Evolutionary conservation across 1,284 basidiomycete species (phyloP).

Genomic region (Sanghuangporus sanghuang): DNA sequence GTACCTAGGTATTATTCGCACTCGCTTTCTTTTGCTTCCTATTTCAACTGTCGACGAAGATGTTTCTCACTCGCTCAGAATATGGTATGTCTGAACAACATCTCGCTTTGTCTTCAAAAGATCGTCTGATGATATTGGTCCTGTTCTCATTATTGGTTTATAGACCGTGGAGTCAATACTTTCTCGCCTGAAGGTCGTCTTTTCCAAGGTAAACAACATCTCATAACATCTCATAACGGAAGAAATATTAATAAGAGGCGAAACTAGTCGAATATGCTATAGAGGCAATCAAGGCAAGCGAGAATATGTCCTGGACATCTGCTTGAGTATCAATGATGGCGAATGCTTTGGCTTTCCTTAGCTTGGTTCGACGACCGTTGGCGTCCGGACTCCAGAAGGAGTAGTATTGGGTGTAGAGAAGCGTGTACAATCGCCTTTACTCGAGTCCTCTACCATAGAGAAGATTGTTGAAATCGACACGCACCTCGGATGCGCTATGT

Average conservation of each 20-base stretch:
- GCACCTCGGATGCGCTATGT: conserved; percentile 98
- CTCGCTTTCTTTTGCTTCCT: background rate
- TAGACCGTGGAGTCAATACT: conserved; percentile 97
- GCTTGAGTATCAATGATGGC: background rate
- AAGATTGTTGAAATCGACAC: conserved; percentile 99
- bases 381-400: conserved; percentile 82
- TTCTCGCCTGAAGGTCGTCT: conserved; percentile 97
- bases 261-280: conserved; percentile 95
- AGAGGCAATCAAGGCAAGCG: conserved; percentile 88
- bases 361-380: conserved; percentile 98
- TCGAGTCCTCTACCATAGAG: conserved; percentile 95
- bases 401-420: conserved; percentile 97
- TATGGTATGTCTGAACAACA: conserved; percentile 51
- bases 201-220: conserved; percentile 66
- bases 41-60: conserved; percentile 26
- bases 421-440: conserved; percentile 93
- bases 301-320: background rate
- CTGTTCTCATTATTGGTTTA: background rate
- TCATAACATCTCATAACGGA: background rate
- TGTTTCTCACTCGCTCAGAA: conserved; percentile 94
- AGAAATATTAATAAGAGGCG: conserved; percentile 15
- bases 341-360: conserved; percentile 31
- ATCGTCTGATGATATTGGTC: background rate
- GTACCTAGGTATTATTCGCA: background rate
- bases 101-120: background rate